Conservation (phyloP, 441 rosid genomes). For the Breynia disticha region DNA sequence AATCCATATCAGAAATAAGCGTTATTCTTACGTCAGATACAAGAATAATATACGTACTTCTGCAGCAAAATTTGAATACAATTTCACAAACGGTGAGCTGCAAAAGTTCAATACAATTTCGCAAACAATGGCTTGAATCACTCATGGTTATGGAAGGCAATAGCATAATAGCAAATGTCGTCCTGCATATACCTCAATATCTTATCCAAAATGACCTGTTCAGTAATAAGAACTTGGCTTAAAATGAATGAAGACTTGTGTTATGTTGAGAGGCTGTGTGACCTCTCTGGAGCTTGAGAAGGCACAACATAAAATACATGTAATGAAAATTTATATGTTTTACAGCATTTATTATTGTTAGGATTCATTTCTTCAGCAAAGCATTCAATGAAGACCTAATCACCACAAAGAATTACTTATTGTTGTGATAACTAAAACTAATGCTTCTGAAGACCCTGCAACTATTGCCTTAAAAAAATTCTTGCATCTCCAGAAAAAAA, state of each 20-base stretch:
- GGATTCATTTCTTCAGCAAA: slow-evolving; percentile 5
- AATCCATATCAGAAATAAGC: background rate
- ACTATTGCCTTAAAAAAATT: background rate
- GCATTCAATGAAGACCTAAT: background rate
- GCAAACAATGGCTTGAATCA: background rate
- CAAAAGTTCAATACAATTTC: background rate
- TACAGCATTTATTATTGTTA: slow-evolving; percentile 9
- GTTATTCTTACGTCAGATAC: background rate
- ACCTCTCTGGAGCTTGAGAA: slow-evolving; percentile 18
- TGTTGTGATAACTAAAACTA: slow-evolving; percentile 7
- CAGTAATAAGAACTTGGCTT: background rate
- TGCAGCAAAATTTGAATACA: no score
- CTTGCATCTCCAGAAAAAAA: background rate
- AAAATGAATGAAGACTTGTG: background rate
- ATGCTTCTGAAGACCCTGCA: slow-evolving; percentile 4
- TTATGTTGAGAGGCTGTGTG: slow-evolving; percentile 6
- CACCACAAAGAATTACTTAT: slow-evolving; percentile 9
- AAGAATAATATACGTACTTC: no score
- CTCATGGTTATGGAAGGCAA: background rate
- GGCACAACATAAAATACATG: slow-evolving; percentile 6
- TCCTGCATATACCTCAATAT: background rate
- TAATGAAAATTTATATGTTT: slow-evolving; percentile 1
- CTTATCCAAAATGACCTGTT: background rate
- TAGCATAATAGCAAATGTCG: background rate
- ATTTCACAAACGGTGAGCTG: background rate